phyloP scores from a whole-genome alignment of 495 filamentous ascomycete species.

The Tuber indicum region DNA sequence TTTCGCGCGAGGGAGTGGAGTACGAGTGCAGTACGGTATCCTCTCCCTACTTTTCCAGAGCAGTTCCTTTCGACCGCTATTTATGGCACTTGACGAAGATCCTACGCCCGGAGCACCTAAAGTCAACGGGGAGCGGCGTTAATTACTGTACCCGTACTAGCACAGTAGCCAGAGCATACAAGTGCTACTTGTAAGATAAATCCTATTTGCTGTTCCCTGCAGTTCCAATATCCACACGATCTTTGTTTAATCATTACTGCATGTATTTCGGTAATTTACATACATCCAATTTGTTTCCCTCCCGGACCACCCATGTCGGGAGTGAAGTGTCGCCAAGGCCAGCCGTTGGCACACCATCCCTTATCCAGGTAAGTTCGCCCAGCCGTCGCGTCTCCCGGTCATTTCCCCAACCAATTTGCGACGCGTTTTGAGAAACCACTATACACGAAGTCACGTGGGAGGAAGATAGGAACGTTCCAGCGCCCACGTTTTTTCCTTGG shows the following conservation, averaged over 20 bases:
- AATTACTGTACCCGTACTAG: neutral
- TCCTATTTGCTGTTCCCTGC: neutral
- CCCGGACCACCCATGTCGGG: neutral
- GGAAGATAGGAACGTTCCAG: neutral
- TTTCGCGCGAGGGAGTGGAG: neutral
- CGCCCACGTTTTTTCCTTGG: conserved; percentile 1
- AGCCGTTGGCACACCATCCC: neutral
- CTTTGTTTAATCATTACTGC: neutral
- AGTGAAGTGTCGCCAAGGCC: neutral
- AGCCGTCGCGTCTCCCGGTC: conserved; percentile 5
- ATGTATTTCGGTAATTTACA: conserved; percentile 3
- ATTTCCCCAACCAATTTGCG: neutral
- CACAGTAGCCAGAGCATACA: neutral
- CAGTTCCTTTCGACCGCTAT: neutral
- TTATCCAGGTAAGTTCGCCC: conserved; percentile 2
- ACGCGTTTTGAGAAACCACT: neutral
- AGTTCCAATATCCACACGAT: neutral
- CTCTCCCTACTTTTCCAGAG: neutral
- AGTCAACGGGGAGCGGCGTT: neutral
- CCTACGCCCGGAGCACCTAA: neutral
- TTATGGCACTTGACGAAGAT: neutral
- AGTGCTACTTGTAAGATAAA: neutral
- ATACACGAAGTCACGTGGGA: neutral
- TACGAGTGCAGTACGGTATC: neutral
- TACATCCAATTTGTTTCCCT: neutral